Conservation (phyloP, 306 rosid species). For the Gleditsia sinensis region DNA sequence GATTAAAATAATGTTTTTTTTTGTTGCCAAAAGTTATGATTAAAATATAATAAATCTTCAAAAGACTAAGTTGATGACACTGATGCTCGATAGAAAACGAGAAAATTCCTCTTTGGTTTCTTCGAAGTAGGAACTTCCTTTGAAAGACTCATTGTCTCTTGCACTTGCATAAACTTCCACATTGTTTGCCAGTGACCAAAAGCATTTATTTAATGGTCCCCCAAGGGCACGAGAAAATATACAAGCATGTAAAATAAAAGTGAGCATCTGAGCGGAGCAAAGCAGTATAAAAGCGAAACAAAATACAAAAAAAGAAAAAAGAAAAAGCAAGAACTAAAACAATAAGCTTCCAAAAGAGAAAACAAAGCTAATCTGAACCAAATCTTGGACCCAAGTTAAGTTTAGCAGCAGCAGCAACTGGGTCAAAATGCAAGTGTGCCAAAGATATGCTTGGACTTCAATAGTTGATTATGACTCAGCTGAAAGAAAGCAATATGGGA, state of each 20-base stretch:
- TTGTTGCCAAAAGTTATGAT: too few relatives aligned
- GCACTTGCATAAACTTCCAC: not conserved
- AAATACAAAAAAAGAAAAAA: not conserved
- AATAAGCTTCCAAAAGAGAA: not conserved
- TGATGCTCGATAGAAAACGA: too few relatives aligned
- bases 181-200: not conserved
- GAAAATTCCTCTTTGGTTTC: too few relatives aligned
- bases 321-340: not conserved
- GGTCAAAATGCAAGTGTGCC: not conserved
- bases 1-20: too few relatives aligned
- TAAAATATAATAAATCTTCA: too few relatives aligned
- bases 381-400: constrained; percentile 19
- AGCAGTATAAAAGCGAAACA: not conserved
- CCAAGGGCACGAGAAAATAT: not conserved
- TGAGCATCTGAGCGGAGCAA: not conserved
- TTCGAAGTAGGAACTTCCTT: not conserved
- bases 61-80: too few relatives aligned
- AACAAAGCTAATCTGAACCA: not conserved
- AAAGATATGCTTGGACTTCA: too few relatives aligned
- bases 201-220: not conserved
- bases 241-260: not conserved
- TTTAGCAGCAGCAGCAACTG: constrained; percentile 10
- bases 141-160: not conserved
- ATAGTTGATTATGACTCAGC: not conserved
- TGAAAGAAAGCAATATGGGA: constrained; percentile 35